Evolutionary conservation across 495 filamentous ascomycete species (phyloP), one percentile per base, ranked within the genome.

Genomic region (Podospora comata): DNA sequence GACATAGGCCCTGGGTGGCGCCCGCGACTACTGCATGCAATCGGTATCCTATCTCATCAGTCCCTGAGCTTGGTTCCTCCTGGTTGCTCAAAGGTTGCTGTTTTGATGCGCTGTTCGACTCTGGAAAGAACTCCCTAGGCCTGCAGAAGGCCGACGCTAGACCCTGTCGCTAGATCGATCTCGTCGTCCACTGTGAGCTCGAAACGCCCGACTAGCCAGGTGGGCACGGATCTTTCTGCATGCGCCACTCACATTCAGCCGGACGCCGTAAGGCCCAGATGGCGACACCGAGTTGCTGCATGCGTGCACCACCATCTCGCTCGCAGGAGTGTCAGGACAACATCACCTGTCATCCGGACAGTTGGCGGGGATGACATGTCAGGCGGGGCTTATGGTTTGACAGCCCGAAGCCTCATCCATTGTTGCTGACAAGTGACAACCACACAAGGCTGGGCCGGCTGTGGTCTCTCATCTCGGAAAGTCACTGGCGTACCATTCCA

Each of bases 211-310:
- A 68, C 72, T 66, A 61, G 60, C 59, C 53, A 60, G 58, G 63
- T 34, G 62, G 44, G 75, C 75, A 75, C 75, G 67, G 73, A 71
- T 68, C 48, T 59, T 32, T 69, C 58, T 73, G 75, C 75, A 77
- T 75, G 67, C 64, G 60, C 73, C 68, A 71, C 69, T 18, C 66
- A 62, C 66, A 70, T 73, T 74, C 70, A 76, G 68, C 72, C 74
- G 72, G 72, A 55, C 39, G 34, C 18, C 20, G 44, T 19, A 63
- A 6, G 27, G 30, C 27, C 32, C 48, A 44, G 61, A 23, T 23
- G 61, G n/a, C 27, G 30, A 19, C 16, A 15, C 16, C 20, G 15
- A 18, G 61, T 7, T 19, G 61, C 30, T n/a, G 61, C 27, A 44
- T 63, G 61, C 7, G 61, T 15, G n/a, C 28, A 34, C 13, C 16